A percentile compares a stretch with the other conserved stretches of the same genome.
Evolutionary conservation across 2,329 filamentous ascomycete species (phyloP).

Genomic region (Tolypocladium cylindrosporum): DNA sequence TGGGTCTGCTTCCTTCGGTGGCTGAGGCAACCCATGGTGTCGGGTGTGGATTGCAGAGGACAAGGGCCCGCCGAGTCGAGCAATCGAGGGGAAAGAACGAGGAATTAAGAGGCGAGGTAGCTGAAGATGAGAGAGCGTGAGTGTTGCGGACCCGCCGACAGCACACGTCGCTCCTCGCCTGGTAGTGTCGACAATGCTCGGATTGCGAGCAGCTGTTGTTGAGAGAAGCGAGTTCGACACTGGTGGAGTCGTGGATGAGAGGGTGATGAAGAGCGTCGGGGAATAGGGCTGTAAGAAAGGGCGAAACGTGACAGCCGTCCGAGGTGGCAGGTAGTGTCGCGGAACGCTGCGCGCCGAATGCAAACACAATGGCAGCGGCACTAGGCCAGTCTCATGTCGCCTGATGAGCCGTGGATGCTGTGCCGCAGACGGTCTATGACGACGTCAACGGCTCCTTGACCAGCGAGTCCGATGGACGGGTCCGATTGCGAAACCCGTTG

Average conservation of each 20-base stretch:
- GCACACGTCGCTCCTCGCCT: slow-evolving; percentile 38
- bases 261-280: background rate
- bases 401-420: background rate
- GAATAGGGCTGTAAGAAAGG: background rate
- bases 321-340: background rate
- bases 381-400: background rate
- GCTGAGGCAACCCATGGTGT: slow-evolving; percentile 56
- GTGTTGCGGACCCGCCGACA: slow-evolving; percentile 28
- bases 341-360: background rate
- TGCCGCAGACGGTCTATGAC: background rate
- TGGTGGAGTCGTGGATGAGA: background rate
- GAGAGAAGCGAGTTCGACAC: background rate
- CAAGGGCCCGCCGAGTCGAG: slow-evolving; percentile 1
- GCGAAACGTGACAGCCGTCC: background rate
- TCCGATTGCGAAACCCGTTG: background rate
- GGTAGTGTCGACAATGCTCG: slow-evolving; percentile 33
- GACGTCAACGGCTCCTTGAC: background rate
- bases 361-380: background rate
- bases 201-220: background rate
- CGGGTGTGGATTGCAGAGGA: slow-evolving; percentile 2
- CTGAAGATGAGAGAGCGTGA: background rate
- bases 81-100: slow-evolving; percentile 5
- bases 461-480: background rate
- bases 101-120: background rate
- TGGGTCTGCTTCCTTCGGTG: slow-evolving; percentile 51